Evolutionary conservation across 305 asterid genomes (phyloP), one percentile per base, ranked within the genome.

Genomic region (Nicotiana rustica): DNA sequence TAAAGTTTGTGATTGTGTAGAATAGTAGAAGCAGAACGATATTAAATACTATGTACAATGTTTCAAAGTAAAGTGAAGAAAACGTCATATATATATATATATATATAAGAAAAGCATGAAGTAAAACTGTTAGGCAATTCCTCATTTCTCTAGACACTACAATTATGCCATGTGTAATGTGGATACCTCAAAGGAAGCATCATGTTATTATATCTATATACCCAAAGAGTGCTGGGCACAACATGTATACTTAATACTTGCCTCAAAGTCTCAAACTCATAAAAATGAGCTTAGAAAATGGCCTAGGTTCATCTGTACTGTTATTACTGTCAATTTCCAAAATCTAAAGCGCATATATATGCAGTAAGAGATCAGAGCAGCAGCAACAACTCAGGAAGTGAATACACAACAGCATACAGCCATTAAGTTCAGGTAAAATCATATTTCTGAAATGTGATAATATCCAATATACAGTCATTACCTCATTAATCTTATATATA

Each of bases 151-250:
- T 21, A 13, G 38, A 44, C 2, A 71, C 78, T 75, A 25, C 47
- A 75, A 52, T 8, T 29, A 4, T 55, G 80, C 15, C 65, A 52
- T 15, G 80, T 76, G 80, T 76, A 76, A n/a, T 52, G 65, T 67
- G 73, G 25, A 67, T 67, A 35, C 25, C 75, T 67, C 52, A 31
- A 66, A 4, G 35, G 19, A 71, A 21, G 47, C 47, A 41, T 41
- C 10, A 41, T 41, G 47, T 44, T 44, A 44, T 44, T 44, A 44
- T 44, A 44, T 44, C 52, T 44, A 41, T 69, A 69, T 71, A 75
- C 17, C 17, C 65, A 25, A 75, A 1, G 55, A 35, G 15, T 67
- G 55, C 29, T 10, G 6, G 35, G 3, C 6, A 3, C 67, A 21
- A 21, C 67, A 62, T 65, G 1, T 19, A 61, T 10, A 13, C 36